Evolutionary conservation across 805 yeast genomes (phyloP).

Genomic region (Ogataea methanolica): DNA sequence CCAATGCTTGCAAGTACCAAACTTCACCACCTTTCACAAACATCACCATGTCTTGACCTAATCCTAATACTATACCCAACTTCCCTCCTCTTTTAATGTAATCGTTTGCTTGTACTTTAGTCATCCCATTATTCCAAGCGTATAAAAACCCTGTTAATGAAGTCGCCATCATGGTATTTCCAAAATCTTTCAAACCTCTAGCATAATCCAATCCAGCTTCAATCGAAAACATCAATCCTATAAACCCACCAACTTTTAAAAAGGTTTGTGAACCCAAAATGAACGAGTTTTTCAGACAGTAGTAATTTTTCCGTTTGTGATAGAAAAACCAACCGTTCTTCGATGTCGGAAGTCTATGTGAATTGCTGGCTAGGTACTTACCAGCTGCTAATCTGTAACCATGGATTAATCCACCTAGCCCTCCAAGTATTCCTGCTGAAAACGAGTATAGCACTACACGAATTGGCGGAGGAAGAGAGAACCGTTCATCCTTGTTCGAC

Average conservation of each 20-base stretch:
- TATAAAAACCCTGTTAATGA: slow-evolving; percentile 46
- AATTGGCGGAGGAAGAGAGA: slow-evolving; percentile 44
- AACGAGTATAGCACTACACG: slow-evolving; percentile 39
- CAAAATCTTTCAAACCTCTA: slow-evolving; percentile 49
- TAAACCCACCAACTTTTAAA: slow-evolving; percentile 38
- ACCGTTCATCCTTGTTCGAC: slow-evolving; percentile 30
- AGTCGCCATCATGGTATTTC: slow-evolving; percentile 60
- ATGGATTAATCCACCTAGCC: slow-evolving; percentile 50
- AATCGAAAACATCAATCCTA: slow-evolving; percentile 48
- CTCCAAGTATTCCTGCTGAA: slow-evolving; percentile 40
- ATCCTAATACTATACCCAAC: slow-evolving; percentile 58
- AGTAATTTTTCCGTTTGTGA: slow-evolving; percentile 78
- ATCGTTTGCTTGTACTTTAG: slow-evolving; percentile 36
- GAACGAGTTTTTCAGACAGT: slow-evolving; percentile 55
- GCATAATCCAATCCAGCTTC: slow-evolving; percentile 59
- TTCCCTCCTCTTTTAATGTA: slow-evolving; percentile 48
- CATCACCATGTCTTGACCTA: slow-evolving; percentile 61
- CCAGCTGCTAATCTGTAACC: slow-evolving; percentile 56
- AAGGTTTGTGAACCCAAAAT: slow-evolving; percentile 41
- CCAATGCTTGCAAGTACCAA: slow-evolving; percentile 51
- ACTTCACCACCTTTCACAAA: slow-evolving; percentile 54
- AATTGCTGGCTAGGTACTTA: slow-evolving; percentile 70
- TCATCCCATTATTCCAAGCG: slow-evolving; percentile 42
- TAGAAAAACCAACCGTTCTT: slow-evolving; percentile 87
- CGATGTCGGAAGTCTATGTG: slow-evolving; percentile 72